Percentiles rank a stretch among this genome's conserved stretches.
Conservation (phyloP, 176 grass and related monocot genomes). For the Oryza longistaminata region DNA sequence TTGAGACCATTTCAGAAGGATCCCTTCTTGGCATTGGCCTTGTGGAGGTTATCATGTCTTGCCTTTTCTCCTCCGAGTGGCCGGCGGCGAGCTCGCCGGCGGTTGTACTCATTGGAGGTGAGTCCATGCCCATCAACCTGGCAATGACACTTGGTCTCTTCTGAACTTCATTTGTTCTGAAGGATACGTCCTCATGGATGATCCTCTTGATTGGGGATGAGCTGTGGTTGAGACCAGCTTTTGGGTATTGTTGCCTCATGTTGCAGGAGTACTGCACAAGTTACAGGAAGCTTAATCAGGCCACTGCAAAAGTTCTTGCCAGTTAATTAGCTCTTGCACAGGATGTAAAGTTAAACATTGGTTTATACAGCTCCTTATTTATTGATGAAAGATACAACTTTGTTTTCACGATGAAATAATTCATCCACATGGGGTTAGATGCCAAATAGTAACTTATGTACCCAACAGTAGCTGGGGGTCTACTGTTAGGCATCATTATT, state of each 20-base stretch:
- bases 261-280: conserved; percentile 62
- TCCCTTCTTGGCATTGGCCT: conserved; percentile 47
- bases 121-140: conserved; percentile 94
- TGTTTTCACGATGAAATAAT: neutral
- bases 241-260: conserved; percentile 55
- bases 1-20: conserved; percentile 22
- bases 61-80: conserved; percentile 25
- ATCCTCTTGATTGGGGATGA: conserved; percentile 55
- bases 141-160: conserved; percentile 82
- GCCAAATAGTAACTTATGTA: conserved; percentile 8
- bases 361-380: neutral
- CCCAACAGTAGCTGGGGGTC: conserved; percentile 33
- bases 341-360: too few relatives aligned
- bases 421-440: neutral
- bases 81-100: conserved; percentile 31
- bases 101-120: conserved; percentile 41
- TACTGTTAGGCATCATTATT: conserved; percentile 33
- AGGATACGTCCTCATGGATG: conserved; percentile 60
- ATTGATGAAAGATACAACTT: neutral
- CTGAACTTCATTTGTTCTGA: conserved; percentile 39
- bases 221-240: conserved; percentile 30
- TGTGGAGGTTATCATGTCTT: neutral
- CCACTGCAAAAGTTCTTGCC: neutral
- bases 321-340: neutral
- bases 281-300: conserved; percentile 25